Evolutionary conservation across 768 basidiomycete species (phyloP).

Genomic region (Sporobolomyces pararoseus): DNA sequence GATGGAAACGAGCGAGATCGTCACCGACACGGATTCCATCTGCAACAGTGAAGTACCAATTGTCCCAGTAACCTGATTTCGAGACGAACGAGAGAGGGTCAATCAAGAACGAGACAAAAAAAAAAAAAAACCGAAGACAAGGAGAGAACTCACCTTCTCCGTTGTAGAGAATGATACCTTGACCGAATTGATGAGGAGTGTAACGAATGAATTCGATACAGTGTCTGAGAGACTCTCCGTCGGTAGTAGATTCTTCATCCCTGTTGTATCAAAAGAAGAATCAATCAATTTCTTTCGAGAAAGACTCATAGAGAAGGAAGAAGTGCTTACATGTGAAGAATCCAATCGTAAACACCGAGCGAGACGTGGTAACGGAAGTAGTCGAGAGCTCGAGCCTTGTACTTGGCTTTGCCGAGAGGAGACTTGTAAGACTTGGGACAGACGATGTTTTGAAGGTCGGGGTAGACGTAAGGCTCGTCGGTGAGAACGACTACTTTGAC

Average conservation of each 20-base stretch:
- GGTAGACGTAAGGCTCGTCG: conserved; percentile 47
- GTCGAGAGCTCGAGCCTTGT: conserved; percentile 49
- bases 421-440: conserved; percentile 48
- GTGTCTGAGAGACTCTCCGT: conserved; percentile 47
- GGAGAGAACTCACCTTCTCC: conserved; percentile 37
- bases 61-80: conserved; percentile 43
- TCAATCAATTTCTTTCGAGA: not conserved
- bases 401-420: conserved; percentile 48
- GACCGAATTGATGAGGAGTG: conserved; percentile 48
- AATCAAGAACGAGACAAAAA: not conserved
- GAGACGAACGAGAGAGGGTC: not conserved
- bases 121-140: not conserved
- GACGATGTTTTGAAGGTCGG: conserved; percentile 48
- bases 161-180: conserved; percentile 49
- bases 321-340: conserved; percentile 43
- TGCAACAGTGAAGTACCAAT: conserved; percentile 49
- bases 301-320: not conserved
- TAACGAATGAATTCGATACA: conserved; percentile 48
- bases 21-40: conserved; percentile 49
- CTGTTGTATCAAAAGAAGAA: not conserved
- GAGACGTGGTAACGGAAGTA: conserved; percentile 48
- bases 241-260: conserved; percentile 48
- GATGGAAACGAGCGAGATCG: conserved; percentile 48
- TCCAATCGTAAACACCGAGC: conserved; percentile 48
- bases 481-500: conserved; percentile 48